Conservation (phyloP, 192 early-diverging fungal species). For the Podochytrium sp. region DNA sequence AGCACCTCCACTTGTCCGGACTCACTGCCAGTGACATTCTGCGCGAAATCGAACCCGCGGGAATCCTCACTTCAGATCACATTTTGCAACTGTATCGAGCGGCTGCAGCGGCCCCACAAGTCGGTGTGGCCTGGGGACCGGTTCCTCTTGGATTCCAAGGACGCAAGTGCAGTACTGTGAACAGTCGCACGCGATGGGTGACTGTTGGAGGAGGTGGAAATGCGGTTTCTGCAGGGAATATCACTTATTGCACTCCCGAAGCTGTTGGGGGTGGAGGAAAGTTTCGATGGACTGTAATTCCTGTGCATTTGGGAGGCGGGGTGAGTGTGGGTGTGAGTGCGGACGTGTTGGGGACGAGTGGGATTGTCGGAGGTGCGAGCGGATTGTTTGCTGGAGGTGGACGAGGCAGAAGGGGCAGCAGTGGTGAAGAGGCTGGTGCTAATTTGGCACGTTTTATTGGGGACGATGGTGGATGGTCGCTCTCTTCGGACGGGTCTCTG, state of each 20-base stretch:
- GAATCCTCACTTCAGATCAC: constrained; percentile 6
- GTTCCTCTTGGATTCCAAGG: constrained; percentile 27
- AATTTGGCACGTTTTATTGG: constrained; percentile 18
- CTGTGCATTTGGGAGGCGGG: neutral
- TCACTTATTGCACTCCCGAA: constrained; percentile 29
- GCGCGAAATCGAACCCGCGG: constrained; percentile 30
- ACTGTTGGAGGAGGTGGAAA: constrained; percentile 2
- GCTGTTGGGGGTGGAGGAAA: constrained; percentile 15
- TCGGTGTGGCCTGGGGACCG: constrained; percentile 4
- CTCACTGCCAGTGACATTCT: constrained; percentile 18
- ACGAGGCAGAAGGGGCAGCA: neutral
- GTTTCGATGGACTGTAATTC: constrained; percentile 25
- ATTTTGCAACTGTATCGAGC: constrained; percentile 28
- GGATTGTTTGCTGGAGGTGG: neutral
- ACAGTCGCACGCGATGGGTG: constrained; percentile 2
- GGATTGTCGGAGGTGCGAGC: neutral
- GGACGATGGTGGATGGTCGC: constrained; percentile 37
- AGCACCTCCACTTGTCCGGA: constrained; percentile 7
- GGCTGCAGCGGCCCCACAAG: constrained; percentile 12
- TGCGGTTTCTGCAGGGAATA: neutral
- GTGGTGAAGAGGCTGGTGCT: neutral
- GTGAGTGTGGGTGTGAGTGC: constrained; percentile 31
- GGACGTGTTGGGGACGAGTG: constrained; percentile 1
- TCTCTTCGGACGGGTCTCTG: constrained; percentile 28
- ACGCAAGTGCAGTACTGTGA: neutral